Base-by-base conservation (phyloP, 805 yeast genomes). In the Dipodascopsis uninucleata region DNA sequence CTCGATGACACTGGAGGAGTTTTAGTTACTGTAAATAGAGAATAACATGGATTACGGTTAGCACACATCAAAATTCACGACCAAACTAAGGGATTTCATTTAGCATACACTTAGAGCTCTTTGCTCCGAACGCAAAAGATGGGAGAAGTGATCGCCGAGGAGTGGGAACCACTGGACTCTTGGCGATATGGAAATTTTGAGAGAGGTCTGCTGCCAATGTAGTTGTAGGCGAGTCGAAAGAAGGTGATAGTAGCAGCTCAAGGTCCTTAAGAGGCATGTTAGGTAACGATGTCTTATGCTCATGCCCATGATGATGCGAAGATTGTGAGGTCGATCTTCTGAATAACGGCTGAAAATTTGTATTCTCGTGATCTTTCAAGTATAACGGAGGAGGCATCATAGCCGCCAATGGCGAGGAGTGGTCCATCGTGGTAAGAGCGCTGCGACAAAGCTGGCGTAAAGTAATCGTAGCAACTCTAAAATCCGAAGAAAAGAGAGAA, bases 181-280 rank as follows among this genome's bases (percentile, higher is more conserved):
- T 47, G 28, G 54, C 64, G 37, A 65, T 64, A 43, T 60, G 65
- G 49, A 65, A 65, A 52, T 65, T 65, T 52, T 60, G 66, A 16
- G 64, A 58, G 43, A 65, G 52, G 40, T 65, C 69, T 2, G 68
- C 66, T 2, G 68, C 67, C 43, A 64, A 47, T 1, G 61, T 47
- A n/a, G 63, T 45, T 7, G 68, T 54, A 17, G 66, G 65, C 28
- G 55, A 47, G 40, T 53, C 59, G 28, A 52, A 35, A 1, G 43
- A 28, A 12, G 40, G 24, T 12, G 31, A 16, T 24, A 34, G 36
- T 6, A 31, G 31, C 24, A 24, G 7, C 25, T 25, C 36, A 23
- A 22, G 23, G 7, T 28, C 31, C 22, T 37, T 18, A n/a, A 29
- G 21, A 7, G 36, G 16, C 10, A 43, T 36, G n/a, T 46, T 34